Evolutionary conservation across 768 basidiomycete genomes (phyloP).

Genomic region (Pleurotus sapidus): DNA sequence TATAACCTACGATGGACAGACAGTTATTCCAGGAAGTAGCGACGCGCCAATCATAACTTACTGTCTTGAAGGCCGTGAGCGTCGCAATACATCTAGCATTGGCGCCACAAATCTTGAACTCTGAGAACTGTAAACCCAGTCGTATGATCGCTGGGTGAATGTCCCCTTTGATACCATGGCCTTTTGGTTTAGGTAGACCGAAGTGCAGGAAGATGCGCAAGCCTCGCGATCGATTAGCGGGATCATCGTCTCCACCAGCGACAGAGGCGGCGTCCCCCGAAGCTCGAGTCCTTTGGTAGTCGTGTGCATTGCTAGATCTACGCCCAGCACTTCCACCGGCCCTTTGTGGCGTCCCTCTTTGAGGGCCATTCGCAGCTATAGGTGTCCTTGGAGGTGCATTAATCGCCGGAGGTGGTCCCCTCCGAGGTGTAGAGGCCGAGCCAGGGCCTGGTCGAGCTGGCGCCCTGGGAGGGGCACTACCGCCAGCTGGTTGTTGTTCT

Average conservation of each 20-base stretch:
- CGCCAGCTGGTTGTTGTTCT: slow-evolving; percentile 19
- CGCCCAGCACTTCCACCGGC: slow-evolving; percentile 6
- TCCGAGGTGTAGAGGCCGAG: slow-evolving; percentile 9
- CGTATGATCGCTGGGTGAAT: slow-evolving; percentile 89
- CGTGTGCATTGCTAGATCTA: slow-evolving; percentile 3
- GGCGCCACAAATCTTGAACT: slow-evolving; percentile 90
- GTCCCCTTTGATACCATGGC: slow-evolving; percentile 66
- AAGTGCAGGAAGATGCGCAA: slow-evolving; percentile 86
- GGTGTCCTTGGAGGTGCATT: slow-evolving; percentile 10
- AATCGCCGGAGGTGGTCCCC: slow-evolving; percentile 6
- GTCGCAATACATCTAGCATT: slow-evolving; percentile 96
- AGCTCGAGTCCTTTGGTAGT: slow-evolving; percentile 18
- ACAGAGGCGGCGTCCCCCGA: slow-evolving; percentile 24
- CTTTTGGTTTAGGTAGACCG: slow-evolving; percentile 62
- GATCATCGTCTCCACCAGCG: slow-evolving; percentile 24
- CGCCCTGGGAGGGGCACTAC: background rate
- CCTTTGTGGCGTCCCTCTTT: slow-evolving; percentile 6
- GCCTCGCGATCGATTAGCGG: slow-evolving; percentile 51
- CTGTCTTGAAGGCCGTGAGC: slow-evolving; percentile 87
- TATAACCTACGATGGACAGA: slow-evolving; percentile 62
- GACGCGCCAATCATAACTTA: slow-evolving; percentile 33
- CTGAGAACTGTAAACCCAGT: slow-evolving; percentile 86
- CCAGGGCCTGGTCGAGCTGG: slow-evolving; percentile 1
- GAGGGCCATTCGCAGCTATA: too few relatives aligned
- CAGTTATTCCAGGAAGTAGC: slow-evolving; percentile 4